A percentile compares a stretch with the other conserved stretches of the same genome.
Conservation (phyloP, 352 stramenopile genomes). For the Globisporangium perplexum region DNA sequence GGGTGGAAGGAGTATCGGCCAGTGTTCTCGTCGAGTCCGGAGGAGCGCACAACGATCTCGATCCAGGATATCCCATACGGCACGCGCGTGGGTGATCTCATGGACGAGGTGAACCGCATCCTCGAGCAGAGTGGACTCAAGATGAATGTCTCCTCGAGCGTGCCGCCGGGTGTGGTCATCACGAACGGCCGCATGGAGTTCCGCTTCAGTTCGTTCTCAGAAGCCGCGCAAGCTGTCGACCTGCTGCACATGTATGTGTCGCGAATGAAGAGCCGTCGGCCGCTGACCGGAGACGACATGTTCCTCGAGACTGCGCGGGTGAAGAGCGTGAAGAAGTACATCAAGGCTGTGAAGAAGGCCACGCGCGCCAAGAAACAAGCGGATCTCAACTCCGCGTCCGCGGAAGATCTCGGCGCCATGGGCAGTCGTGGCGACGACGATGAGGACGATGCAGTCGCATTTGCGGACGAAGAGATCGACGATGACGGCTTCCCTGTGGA, state of each 20-base stretch:
- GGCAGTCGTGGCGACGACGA: conserved; percentile 8
- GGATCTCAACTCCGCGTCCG: conserved; percentile 2
- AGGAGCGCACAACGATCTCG: conserved; percentile 48
- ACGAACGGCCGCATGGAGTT: conserved; percentile 77
- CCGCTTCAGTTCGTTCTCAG: conserved; percentile 56
- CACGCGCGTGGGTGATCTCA: conserved; percentile 47
- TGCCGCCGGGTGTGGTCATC: conserved; percentile 12
- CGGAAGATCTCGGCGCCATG: conserved; percentile 11
- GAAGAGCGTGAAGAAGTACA: conserved; percentile 34
- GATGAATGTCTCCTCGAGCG: conserved; percentile 39
- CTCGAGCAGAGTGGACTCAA: conserved; percentile 32
- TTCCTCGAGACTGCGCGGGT: conserved; percentile 28
- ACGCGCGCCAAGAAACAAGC: conserved; percentile 19
- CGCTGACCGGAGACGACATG: conserved; percentile 36
- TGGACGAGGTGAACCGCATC: conserved; percentile 56
- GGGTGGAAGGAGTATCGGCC: conserved; percentile 80
- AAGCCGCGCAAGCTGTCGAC: conserved; percentile 71
- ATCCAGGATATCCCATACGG: conserved; percentile 79
- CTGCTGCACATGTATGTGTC: conserved; percentile 47
- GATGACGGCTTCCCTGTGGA: conserved; percentile 14
- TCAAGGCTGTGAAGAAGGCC: conserved; percentile 17
- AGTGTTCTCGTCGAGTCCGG: conserved; percentile 55
- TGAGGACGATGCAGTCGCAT: conserved; percentile 16
- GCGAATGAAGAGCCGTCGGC: conserved; percentile 47
- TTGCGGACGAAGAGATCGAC: conserved; percentile 29